Base-by-base conservation (phyloP, 768 basidiomycete genomes). In the Gymnopilus junonius region DNA sequence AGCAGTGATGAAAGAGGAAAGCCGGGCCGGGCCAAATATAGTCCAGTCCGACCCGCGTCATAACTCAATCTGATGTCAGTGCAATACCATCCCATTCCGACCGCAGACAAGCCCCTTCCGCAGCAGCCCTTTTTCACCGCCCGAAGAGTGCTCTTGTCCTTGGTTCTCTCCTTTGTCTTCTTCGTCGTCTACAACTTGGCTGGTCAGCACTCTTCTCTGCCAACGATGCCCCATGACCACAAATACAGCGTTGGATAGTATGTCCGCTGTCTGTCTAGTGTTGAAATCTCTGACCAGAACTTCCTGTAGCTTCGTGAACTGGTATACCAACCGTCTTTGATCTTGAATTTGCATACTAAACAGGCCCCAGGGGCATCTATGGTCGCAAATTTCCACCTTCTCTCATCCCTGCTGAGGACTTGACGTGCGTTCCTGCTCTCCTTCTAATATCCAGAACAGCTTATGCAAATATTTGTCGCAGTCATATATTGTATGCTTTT, bases 401-500 rank as follows among this genome's bases (percentile, higher is more conserved):
- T 3, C 73, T 85, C 53, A 94, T 98, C 64, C 97, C 96, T 11
- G 85, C 76, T 2, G 75, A 92, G 20, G 89, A 96, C 73, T 85
- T 99, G 68, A 98, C 97, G 92, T 93, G 76, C 65, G 88, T 79
- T 35, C 32, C 51, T 56, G 35, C 32, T 20, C 61, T 15, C 32
- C 29, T 45, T 45, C 17, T 65, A 14, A 32, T 50, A 32, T 20
- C 42, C 57, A 65, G 53, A 71, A 46, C 51, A 45, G 62, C 14
- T 34, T 20, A 25, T 54, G 48, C 39, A 42, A 48, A 20, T 40
- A 34, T 39, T 50, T 34, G 51, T 15, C 29, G 45, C 66, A 93
- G 91, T 25, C 95, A 97, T 74, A 87, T 97, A 68, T 87, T 95
- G 35, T 95, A 96, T 71, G 93, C 95, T 1, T 99, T 99, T 69